Conservation (phyloP, 371 early-diverging fungal species). For the Blastocladiella emersonii region DNA sequence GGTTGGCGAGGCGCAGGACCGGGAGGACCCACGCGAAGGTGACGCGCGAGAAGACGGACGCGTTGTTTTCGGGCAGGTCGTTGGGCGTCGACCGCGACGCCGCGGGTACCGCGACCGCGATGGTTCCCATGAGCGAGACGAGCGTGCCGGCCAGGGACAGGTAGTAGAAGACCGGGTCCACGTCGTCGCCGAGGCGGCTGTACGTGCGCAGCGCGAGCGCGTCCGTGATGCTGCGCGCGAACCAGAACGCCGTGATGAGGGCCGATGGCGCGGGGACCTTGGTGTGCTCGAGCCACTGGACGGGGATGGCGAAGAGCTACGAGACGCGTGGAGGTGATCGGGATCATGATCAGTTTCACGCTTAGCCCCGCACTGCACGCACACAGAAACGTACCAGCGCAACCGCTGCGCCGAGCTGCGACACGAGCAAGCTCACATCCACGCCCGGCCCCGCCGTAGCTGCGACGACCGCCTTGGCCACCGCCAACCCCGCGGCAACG, state of each 20-base stretch:
- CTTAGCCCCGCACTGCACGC: background rate
- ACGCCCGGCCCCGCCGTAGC: background rate
- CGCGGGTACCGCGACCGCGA: no score
- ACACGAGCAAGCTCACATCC: background rate
- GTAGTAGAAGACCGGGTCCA: background rate
- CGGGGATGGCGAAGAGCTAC: background rate
- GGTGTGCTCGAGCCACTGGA: background rate
- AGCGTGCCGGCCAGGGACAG: background rate
- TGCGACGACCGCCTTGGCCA: background rate
- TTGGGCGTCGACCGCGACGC: background rate
- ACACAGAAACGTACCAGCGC: background rate
- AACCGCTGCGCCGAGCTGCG: background rate
- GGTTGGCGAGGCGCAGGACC: constrained; percentile 32
- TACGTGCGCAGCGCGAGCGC: background rate
- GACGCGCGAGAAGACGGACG: constrained; percentile 68
- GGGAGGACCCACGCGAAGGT: constrained; percentile 85
- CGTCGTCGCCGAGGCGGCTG: background rate
- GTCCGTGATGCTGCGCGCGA: background rate
- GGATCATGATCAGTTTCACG: background rate
- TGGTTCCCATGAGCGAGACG: background rate
- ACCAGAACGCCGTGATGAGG: constrained; percentile 52
- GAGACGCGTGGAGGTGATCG: no score
- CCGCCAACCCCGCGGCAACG: background rate
- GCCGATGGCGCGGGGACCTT: constrained; percentile 55
- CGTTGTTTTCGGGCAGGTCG: constrained; percentile 50